Evolutionary conservation across 2,329 filamentous ascomycete species (phyloP), one percentile per base, ranked within the genome.

Genomic region (Gyromitra esculenta): DNA sequence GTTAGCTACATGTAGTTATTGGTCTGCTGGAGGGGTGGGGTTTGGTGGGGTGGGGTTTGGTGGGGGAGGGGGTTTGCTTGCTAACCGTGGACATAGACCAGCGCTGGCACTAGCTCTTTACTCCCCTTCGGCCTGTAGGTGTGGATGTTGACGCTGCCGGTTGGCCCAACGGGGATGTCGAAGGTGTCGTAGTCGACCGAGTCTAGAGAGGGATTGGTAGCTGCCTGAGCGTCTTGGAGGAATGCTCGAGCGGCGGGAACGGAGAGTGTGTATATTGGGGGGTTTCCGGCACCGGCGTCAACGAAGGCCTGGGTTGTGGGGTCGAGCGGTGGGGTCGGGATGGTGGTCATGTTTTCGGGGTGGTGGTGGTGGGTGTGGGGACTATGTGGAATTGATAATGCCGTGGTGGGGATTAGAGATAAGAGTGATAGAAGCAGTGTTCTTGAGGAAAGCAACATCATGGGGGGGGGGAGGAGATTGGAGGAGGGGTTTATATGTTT

Each of bases 11-110:
- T 43, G 37, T 60, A 1, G 37, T 25, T 41, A 25, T 37, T 7
- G 8, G 7, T 9, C 5, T 37, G 25, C n/a, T 25, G 13, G 5
- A 37, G 4, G 2, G 5, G n/a, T 21, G 50, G 11, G 18, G 11
- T n/a, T n/a, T n/a, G n/a, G n/a, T n/a, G n/a, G n/a, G n/a, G n/a
- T n/a, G n/a, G n/a, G n/a, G n/a, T n/a, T n/a, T n/a, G n/a, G n/a
- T n/a, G n/a, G 4, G 6, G 41, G 43, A 8, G 11, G 52, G 52
- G 6, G 18, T 37, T 1, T 31, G 25, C 25, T 31, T 11, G 45
- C 70, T 43, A 54, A 78, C 76, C 77, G 37, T 77, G 77, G 8
- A 78, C 31, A 48, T 68, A 74, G 9, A 71, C 37, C 5, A 77
- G 3, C 1, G 71, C 59, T 7, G 76, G 76, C 2, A 73, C 6